Percentiles rank a stretch among this genome's conserved stretches.
These are phyloP conservation scores for Alloteropsis angusta DNA, from an alignment of 202 grass and related monocot species.

Conservation along the genomic window DNA sequence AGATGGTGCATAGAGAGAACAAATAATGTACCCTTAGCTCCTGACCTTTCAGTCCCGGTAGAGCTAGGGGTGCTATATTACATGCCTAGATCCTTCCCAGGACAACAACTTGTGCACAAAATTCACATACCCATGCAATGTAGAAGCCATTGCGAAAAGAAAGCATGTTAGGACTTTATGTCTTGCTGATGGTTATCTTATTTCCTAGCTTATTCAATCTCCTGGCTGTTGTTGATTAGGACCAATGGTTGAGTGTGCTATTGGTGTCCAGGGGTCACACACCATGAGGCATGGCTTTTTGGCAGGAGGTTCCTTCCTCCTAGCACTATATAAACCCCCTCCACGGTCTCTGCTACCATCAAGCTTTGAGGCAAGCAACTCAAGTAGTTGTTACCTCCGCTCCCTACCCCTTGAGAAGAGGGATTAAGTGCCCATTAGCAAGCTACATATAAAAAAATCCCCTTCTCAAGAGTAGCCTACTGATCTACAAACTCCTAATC, in stretches of 20 bases:
- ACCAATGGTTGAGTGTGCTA: background rate
- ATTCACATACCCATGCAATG: background rate
- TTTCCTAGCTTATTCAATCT: background rate
- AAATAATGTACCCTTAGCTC: background rate
- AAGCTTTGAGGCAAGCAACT: constrained; percentile 17
- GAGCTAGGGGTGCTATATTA: background rate
- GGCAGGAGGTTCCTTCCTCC: background rate
- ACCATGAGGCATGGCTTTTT: constrained; percentile 21
- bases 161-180: background rate
- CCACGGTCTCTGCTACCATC: background rate
- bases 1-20: background rate
- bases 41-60: background rate
- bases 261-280: background rate
- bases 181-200: constrained; percentile 17
- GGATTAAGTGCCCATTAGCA: background rate
- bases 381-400: background rate
- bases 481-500: background rate
- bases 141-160: background rate
- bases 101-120: background rate
- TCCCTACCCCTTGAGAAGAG: background rate
- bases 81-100: background rate
- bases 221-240: background rate
- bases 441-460: background rate
- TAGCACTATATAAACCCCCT: constrained; percentile 27
- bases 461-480: background rate